Conservation (phyloP, 257 asterid species). For the Anisodus acutangulus region DNA sequence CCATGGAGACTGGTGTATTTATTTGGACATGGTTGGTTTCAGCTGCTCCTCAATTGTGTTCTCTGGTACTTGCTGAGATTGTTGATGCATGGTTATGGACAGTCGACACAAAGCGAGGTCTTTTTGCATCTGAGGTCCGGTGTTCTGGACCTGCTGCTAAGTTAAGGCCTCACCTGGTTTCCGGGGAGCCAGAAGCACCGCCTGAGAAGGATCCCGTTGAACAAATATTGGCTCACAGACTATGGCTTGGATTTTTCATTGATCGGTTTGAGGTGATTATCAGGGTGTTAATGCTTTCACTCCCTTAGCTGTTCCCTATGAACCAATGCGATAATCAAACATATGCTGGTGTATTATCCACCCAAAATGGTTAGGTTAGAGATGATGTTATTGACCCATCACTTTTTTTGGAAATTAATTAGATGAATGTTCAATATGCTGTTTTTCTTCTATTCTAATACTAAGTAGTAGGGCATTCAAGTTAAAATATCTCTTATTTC, state of each 20-base stretch:
- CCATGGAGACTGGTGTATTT: conserved; percentile 96
- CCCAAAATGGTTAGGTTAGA: conserved; percentile 28
- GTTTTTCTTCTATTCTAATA: conserved; percentile 3
- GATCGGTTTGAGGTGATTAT: conserved; percentile 90
- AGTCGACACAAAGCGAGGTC: conserved; percentile 93
- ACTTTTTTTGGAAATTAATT: conserved; percentile 1
- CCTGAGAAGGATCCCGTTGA: conserved; percentile 92
- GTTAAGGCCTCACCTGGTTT: conserved; percentile 94
- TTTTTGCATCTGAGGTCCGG: conserved; percentile 84
- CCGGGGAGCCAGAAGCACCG: conserved; percentile 86
- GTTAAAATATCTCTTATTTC: neutral
- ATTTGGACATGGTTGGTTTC: conserved; percentile 99
- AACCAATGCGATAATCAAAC: neutral
- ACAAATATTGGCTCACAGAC: conserved; percentile 91
- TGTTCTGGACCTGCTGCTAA: conserved; percentile 94
- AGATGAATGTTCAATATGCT: neutral
- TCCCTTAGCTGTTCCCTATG: neutral
- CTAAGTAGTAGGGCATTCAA: neutral
- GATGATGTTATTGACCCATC: neutral
- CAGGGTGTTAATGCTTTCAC: conserved; percentile 1
- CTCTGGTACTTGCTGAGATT: conserved; percentile 95
- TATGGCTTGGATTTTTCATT: conserved; percentile 96
- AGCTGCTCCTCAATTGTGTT: conserved; percentile 97
- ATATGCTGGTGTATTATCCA: neutral
- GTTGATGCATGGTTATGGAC: conserved; percentile 99